Evolutionary conservation across 2,329 filamentous ascomycete species (phyloP).

Genomic region (Graphium sp.): DNA sequence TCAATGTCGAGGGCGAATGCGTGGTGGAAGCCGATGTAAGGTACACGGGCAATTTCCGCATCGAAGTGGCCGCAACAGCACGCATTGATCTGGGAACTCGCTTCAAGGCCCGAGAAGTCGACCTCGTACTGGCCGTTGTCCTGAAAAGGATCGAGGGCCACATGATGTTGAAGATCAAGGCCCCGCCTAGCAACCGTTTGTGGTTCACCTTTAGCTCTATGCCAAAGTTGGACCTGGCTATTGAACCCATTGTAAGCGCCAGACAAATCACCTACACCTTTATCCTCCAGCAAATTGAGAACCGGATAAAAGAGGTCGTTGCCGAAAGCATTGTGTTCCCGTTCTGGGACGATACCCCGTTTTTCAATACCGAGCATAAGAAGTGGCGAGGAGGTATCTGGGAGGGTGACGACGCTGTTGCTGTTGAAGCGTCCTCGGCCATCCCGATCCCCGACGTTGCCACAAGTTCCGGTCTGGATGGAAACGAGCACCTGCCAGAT

Average conservation of each 20-base stretch:
- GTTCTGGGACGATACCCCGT: conserved; percentile 93
- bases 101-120: conserved; percentile 82
- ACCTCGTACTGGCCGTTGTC: conserved; percentile 72
- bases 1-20: conserved; percentile 84
- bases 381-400: conserved; percentile 76
- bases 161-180: conserved; percentile 72
- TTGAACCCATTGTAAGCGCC: conserved; percentile 89
- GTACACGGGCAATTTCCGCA: conserved; percentile 75
- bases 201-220: conserved; percentile 93
- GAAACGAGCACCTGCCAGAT: not conserved
- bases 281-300: conserved; percentile 86
- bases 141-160: conserved; percentile 78
- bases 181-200: conserved; percentile 85
- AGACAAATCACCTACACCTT: conserved; percentile 90
- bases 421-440: conserved; percentile 8
- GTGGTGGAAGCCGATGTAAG: conserved; percentile 73
- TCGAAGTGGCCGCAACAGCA: conserved; percentile 85
- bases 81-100: conserved; percentile 78
- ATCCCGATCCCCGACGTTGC: no score
- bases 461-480: not conserved
- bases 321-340: conserved; percentile 82
- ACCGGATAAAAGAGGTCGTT: conserved; percentile 82
- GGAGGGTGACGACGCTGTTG: conserved; percentile 32
- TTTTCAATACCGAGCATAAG: conserved; percentile 67
- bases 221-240: conserved; percentile 85